Base-by-base conservation (phyloP, 441 rosid genomes). In the Pelargonium citronellum region DNA sequence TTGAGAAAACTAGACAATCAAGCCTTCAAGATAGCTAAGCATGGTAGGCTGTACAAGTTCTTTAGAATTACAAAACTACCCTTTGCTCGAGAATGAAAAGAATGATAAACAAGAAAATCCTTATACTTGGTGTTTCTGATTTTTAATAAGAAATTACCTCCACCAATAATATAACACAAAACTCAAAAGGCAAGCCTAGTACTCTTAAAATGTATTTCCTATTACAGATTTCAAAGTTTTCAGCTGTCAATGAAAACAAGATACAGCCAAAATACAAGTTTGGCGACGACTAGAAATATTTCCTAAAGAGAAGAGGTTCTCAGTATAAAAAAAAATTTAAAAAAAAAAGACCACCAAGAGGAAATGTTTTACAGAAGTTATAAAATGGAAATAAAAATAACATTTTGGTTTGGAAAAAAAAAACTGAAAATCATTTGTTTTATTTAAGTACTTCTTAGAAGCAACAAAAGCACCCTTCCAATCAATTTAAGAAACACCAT, bases 391-490 rank as follows among this genome's bases (percentile, higher is more conserved):
- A 5, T 51, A 51, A 51, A 51, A 13, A 51, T 15, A 51, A 51
- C 58, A 15, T 51, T 51, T 51, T 16, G 15, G 19, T 16, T 51
- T n/a, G n/a, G n/a, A n/a, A n/a, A n/a, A 13, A 73, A 61, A 67
- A 9, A 7, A 44, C 10, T 24, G 13, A 37, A 34, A 49, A 30
- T 41, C 11, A 12, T 60, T 60, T 60, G 64, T 17, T 27, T 13
- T 9, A 12, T 27, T 63, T 20, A 12, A 20, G 66, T 30, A 24
- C 6, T 20, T 12, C n/a, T 12, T 12, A 17, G 17, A 60, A 60
- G 30, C 10, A 60, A 16, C 22, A 16, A 58, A 60, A 60, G 12
- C 64, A 60, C 9, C 34, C 34, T 17, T 17, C 17, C 24, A 60
- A 60, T 9, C 11, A 51, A 13, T 13, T 49, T 11, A 49, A 58